Evolutionary conservation across 1,284 basidiomycete species (phyloP), one percentile per base, ranked within the genome.

Genomic region (Trichosporon sp.): DNA sequence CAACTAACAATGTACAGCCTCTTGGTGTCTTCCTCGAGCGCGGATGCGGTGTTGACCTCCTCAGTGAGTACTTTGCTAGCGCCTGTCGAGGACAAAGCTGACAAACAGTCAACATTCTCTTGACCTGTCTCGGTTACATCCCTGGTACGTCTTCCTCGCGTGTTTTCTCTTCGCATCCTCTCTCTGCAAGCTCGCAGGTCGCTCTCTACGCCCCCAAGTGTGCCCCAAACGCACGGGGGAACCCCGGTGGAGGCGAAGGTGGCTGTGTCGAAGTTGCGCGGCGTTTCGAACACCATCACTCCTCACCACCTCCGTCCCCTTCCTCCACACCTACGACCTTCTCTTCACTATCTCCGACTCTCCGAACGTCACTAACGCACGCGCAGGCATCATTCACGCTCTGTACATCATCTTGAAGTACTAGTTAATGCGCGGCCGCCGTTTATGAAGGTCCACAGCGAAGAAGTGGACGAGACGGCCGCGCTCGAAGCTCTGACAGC

Each of bases 1-100:
- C 19, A 12, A 63, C 59, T 63, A 32, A 12, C 26, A 63, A 59
- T 65, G 63, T 46, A 35, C 68, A 77, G 74, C 80, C 80, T 75
- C 75, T 82, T 56, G 81, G 81, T 76, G 81, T 82, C 67, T 82
- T 82, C 80, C 79, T 82, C 65, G 81, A 82, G 77, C 76, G 79
- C 68, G 81, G 81, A 43, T 82, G 81, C 71, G 73, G 73, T 61
- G 78, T 76, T 43, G 80, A 81, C 70, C 75, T 82, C 73, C 75
- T 82, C 69, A 79, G 59, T 63, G 21, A 63, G 59, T 63, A 12
- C 11, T 14, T 5, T 3, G 59, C 32, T 63, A n/a, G 1, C 4
- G 21, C 2, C 1, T 31, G 1, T n/a, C 1, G 14, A 4, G 4
- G 59, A 5, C 3, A 16, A 8, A 37, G 59, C 59, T 63, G 32